Evolutionary conservation across 2,329 filamentous ascomycete species (phyloP).

Genomic region (Trichoderma sp.): DNA sequence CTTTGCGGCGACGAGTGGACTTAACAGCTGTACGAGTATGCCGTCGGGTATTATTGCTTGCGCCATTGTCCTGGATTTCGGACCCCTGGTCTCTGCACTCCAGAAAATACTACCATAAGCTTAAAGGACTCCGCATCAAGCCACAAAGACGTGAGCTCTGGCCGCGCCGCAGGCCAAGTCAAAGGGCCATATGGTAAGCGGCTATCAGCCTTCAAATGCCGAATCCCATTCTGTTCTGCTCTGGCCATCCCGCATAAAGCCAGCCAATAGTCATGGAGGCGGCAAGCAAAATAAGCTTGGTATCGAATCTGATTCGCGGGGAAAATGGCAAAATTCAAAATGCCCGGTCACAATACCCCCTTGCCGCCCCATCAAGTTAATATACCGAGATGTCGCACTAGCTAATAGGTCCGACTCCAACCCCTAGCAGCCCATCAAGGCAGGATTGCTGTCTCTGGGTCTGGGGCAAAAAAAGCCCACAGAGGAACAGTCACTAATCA

Average conservation of each 20-base stretch:
- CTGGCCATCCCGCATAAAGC: not conserved
- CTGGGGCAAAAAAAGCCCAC: not conserved
- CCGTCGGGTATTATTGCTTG: slow-evolving; percentile 3
- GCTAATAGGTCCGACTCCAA: slow-evolving; percentile 18
- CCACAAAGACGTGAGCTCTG: not conserved
- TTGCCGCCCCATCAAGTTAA: slow-evolving; percentile 9
- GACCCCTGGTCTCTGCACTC: slow-evolving; percentile 7
- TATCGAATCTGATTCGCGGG: slow-evolving; percentile 10
- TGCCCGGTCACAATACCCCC: not conserved
- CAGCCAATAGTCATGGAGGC: not conserved
- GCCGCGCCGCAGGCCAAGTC: not conserved
- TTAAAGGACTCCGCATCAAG: slow-evolving; percentile 1
- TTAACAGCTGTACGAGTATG: not conserved
- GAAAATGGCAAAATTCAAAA: slow-evolving; percentile 3
- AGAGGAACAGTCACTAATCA: not conserved
- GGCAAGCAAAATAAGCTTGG: slow-evolving; percentile 1
- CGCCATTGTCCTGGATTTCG: not conserved
- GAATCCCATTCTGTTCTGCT: not conserved
- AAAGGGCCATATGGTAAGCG: not conserved
- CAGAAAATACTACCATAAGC: slow-evolving; percentile 13
- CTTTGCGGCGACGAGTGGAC: not conserved
- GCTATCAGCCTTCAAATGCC: not conserved
- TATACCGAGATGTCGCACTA: slow-evolving; percentile 16
- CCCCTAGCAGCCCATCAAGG: not conserved
- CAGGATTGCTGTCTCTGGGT: not conserved